Evolutionary conservation across 2,329 filamentous ascomycete species (phyloP), one percentile per base, ranked within the genome.

Genomic region (Chaetomiaceae sp.): DNA sequence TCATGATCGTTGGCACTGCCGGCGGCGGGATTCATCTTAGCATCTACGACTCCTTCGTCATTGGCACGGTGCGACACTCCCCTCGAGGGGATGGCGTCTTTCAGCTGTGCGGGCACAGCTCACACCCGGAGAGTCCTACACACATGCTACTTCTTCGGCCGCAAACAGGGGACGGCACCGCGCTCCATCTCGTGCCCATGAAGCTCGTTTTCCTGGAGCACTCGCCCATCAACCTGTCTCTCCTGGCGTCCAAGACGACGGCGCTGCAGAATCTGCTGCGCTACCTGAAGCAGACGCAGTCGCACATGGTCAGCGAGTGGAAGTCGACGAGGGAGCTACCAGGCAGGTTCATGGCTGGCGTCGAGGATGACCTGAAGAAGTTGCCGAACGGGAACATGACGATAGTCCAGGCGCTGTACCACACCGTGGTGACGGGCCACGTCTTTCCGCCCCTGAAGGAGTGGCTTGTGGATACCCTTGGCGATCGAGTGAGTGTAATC

Each of bases 181-280:
- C 74, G 1, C 65, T 86, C 9, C 78, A 82, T 55, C 71, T 92
- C n/a, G 74, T 91, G 0, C 88, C 88, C 1, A 81, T 95, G 66
- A 89, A 95, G 61, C 75, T 96, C n/a, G 83, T 85, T 0, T 95
- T 96, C 64, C 82, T 95, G 44, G 84, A 85, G 3, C 85, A 85
- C 14, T 86, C 85, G 2, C 88, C 88, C 3, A 82, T 91, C 52
- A 89, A 95, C 64, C 74, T 97, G 2, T 89, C 91, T 25, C 77
- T 96, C 4, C 77, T 97, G 12, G 87, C 91, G 0, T 90, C 87
- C 15, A 95, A 95, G 64, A 87, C 90, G 4, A 95, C 91, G 0
- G 88, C 89, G 39, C 71, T 97, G 15, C 89, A 96, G 63, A 95
- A 94, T 59, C 71, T 97, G 12, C 73, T 96, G 7, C 80, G 90